A percentile compares a stretch with the other conserved stretches of the same genome.
Evolutionary conservation across 768 basidiomycete species (phyloP).

Genomic region (Cyathus striatus): DNA sequence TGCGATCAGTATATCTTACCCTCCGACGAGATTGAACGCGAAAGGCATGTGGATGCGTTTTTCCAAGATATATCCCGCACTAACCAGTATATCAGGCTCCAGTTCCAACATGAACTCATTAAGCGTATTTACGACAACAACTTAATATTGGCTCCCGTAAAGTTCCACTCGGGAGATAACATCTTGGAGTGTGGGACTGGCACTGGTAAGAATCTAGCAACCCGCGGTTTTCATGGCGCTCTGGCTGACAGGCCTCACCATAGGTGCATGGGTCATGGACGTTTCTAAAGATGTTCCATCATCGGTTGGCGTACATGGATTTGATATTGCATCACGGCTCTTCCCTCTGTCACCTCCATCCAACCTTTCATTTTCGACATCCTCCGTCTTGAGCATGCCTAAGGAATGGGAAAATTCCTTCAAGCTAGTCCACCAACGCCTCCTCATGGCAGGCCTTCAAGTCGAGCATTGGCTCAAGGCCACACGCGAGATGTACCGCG

Average conservation of each 20-base stretch:
- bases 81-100: neutral
- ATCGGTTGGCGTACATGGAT: neutral
- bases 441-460: slow-evolving; percentile 11
- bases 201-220: too few relatives aligned
- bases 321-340: neutral
- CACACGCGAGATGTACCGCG: slow-evolving; percentile 8
- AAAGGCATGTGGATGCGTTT: neutral
- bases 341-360: neutral
- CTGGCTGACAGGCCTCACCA: too few relatives aligned
- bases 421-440: slow-evolving; percentile 13
- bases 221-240: too few relatives aligned
- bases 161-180: neutral
- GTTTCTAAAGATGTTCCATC: neutral
- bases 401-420: slow-evolving; percentile 12
- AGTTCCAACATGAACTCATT: neutral
- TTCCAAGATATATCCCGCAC: too few relatives aligned
- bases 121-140: neutral
- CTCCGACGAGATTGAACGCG: neutral
- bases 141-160: neutral
- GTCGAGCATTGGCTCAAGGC: slow-evolving; percentile 11
- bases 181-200: neutral
- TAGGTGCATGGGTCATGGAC: neutral
- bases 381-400: slow-evolving; percentile 9
- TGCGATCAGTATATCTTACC: neutral
- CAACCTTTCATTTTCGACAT: slow-evolving; percentile 8